Percentiles rank a stretch among this genome's conserved stretches.
phyloP scores from a whole-genome alignment of 2,329 filamentous ascomycete species.

The Alternaria rosae region DNA sequence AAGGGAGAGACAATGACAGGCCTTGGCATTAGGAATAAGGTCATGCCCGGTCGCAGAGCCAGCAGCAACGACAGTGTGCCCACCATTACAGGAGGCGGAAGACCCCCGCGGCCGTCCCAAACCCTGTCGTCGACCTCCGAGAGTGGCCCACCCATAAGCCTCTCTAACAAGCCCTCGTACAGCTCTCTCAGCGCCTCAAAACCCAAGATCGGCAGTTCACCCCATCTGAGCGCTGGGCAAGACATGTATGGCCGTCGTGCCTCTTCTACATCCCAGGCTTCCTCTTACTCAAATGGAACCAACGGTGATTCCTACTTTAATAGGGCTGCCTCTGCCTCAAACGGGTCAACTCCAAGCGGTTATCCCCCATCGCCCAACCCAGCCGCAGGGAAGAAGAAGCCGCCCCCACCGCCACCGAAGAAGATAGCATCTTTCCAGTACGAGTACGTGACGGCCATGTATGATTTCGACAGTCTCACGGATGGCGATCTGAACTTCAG shows the following conservation, averaged over 20 bases:
- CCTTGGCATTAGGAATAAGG: conserved; percentile 57
- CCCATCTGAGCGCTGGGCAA: conserved; percentile 39
- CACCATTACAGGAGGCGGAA: conserved; percentile 28
- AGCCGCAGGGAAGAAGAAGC: conserved; percentile 71
- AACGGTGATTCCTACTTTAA: conserved; percentile 49
- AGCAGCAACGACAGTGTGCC: conserved; percentile 49
- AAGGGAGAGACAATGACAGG: conserved; percentile 56
- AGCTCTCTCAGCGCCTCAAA: conserved; percentile 44
- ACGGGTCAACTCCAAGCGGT: conserved; percentile 25
- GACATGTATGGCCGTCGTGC: conserved; percentile 41
- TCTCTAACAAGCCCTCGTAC: conserved; percentile 46
- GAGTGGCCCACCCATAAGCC: conserved; percentile 39
- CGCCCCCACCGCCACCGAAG: conserved; percentile 73
- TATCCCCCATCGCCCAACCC: conserved; percentile 51
- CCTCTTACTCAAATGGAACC: conserved; percentile 37
- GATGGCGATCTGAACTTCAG: conserved; percentile 75
- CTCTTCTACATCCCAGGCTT: conserved; percentile 43
- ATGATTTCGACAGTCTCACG: conserved; percentile 75
- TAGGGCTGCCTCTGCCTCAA: conserved; percentile 53
- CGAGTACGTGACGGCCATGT: conserved; percentile 74
- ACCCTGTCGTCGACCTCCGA: conserved; percentile 36
- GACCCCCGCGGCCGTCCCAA: conserved; percentile 37
- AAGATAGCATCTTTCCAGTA: conserved; percentile 59
- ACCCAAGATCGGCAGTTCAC: conserved; percentile 46
- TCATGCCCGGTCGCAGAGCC: conserved; percentile 37